phyloP scores from a whole-genome alignment of 805 yeast genomes.

The Geotrichum ghanense region DNA sequence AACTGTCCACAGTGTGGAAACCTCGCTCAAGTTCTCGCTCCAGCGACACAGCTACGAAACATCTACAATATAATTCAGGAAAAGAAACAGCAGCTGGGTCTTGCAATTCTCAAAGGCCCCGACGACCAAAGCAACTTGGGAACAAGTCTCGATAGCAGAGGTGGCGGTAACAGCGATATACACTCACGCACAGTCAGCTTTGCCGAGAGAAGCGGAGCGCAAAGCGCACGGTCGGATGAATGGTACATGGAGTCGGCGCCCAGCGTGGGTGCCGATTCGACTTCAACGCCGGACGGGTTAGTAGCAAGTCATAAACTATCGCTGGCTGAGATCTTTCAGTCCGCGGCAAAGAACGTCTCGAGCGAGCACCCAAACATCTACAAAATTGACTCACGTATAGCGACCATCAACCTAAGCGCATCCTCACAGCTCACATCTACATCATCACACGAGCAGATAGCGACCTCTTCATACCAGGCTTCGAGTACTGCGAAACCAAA shows the following conservation, averaged over 20 bases:
- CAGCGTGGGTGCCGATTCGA: too few relatives aligned
- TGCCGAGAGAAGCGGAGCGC: too few relatives aligned
- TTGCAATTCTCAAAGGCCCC: neutral
- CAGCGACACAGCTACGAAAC: neutral
- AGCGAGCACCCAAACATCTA: neutral
- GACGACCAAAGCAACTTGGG: neutral
- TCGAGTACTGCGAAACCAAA: neutral
- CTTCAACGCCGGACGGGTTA: neutral
- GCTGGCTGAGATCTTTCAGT: neutral
- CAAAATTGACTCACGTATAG: slow-evolving; percentile 1
- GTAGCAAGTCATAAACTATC: neutral
- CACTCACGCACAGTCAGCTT: too few relatives aligned
- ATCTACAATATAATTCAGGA: neutral
- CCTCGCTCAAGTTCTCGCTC: neutral
- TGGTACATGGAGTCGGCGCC: too few relatives aligned
- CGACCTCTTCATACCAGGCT: neutral
- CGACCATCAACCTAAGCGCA: slow-evolving; percentile 1
- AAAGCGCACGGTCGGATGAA: too few relatives aligned
- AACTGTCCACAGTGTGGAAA: neutral
- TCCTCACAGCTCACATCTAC: neutral
- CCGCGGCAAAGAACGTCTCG: neutral
- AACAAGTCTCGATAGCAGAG: too few relatives aligned
- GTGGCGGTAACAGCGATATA: too few relatives aligned
- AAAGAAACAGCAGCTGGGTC: neutral
- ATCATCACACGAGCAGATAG: neutral